Evolutionary conservation across 2,329 filamentous ascomycete species (phyloP).

Genomic region (Colletotrichum sp.): DNA sequence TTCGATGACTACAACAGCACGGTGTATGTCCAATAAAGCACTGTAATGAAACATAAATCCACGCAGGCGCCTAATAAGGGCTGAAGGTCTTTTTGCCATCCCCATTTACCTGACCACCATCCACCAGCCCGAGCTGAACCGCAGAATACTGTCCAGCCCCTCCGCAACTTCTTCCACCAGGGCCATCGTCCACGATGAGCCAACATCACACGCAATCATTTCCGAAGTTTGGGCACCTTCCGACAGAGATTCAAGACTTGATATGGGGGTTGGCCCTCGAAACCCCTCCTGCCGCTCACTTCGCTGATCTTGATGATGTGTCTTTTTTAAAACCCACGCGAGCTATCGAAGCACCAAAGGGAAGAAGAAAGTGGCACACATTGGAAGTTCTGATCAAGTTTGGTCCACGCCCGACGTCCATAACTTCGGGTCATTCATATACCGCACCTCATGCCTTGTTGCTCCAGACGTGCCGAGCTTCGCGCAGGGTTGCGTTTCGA

Average conservation of each 20-base stretch:
- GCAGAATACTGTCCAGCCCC: neutral
- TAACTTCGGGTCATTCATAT: neutral
- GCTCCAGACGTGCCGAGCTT: neutral
- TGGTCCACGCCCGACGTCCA: neutral
- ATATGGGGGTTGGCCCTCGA: neutral
- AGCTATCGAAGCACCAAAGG: neutral
- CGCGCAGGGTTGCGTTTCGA: neutral
- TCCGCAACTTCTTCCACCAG: neutral
- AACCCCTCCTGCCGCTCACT: neutral
- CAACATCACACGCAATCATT: neutral
- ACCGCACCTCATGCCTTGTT: neutral
- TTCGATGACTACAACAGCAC: neutral
- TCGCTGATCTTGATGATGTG: neutral
- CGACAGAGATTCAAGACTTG: neutral
- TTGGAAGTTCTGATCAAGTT: neutral
- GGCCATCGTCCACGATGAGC: neutral
- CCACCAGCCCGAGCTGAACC: neutral
- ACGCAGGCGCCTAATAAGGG: neutral
- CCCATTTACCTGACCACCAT: fast-evolving
- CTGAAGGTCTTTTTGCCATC: neutral
- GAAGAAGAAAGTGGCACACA: no score
- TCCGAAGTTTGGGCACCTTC: neutral
- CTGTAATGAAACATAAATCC: neutral
- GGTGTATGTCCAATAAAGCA: neutral
- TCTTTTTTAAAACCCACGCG: neutral